phyloP scores from a whole-genome alignment of 331 rosid genomes.

The Malus hybrid region DNA sequence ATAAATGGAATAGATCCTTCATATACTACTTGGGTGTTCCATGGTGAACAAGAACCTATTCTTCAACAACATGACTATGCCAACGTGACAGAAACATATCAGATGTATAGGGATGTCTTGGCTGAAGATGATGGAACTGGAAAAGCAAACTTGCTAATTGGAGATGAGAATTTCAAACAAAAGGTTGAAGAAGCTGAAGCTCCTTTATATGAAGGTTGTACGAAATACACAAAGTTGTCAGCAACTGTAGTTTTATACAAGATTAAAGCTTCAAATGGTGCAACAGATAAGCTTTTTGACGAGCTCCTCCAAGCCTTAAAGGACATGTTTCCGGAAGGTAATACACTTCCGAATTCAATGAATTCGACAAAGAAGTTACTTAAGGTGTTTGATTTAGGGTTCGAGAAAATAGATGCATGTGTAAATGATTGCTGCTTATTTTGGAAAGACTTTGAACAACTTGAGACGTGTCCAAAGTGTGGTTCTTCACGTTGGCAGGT shows the following conservation, averaged over 20 bases:
- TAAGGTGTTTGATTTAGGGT: not conserved
- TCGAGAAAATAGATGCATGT: not conserved
- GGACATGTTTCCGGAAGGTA: not conserved
- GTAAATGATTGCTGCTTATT: not conserved
- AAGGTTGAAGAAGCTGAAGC: too few species aligned
- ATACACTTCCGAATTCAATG: not conserved
- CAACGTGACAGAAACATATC: too few species aligned
- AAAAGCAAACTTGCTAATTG: too few species aligned
- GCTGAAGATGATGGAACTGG: too few species aligned
- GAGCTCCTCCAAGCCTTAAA: not conserved
- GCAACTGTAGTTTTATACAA: not conserved
- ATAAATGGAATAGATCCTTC: too few species aligned
- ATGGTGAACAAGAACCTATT: too few species aligned
- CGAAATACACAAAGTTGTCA: not conserved
- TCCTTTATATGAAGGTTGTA: too few species aligned
- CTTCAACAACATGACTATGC: too few species aligned
- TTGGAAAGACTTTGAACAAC: not conserved
- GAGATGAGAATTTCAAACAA: too few species aligned
- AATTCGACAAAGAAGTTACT: not conserved
- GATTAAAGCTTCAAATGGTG: not conserved
- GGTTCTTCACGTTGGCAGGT: not conserved
- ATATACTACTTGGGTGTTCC: too few species aligned
- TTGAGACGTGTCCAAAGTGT: not conserved
- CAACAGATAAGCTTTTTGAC: not conserved
- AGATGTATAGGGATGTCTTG: too few species aligned